These are phyloP conservation scores for Eremothecium sinecaudum DNA, from an alignment of 1,139 yeast genomes.

Conservation along the genomic window DNA sequence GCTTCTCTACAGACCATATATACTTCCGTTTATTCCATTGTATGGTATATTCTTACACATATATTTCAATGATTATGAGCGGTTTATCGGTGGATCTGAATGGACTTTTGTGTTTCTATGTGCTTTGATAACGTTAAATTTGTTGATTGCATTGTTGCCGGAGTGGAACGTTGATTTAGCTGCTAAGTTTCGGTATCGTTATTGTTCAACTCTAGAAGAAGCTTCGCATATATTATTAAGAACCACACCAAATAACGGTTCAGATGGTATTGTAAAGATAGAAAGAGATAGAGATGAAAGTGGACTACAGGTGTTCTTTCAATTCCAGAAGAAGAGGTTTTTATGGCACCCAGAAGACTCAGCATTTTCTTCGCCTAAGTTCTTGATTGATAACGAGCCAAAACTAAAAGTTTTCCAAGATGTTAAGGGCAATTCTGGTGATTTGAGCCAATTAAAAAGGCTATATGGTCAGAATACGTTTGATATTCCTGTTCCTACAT, in stretches of 20 bases:
- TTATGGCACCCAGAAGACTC: conserved; percentile 48
- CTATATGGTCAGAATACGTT: conserved; percentile 77
- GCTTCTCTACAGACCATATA: conserved; percentile 58
- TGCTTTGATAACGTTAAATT: conserved; percentile 60
- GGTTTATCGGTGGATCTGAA: conserved; percentile 63
- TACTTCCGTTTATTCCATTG: conserved; percentile 71
- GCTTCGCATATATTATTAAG: conserved; percentile 67
- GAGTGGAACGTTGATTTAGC: conserved; percentile 79
- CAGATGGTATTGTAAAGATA: conserved; percentile 68
- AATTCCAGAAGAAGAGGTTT: conserved; percentile 89
- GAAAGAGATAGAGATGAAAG: conserved; percentile 49
- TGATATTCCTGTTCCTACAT: conserved; percentile 92
- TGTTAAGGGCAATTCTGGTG: conserved; percentile 54
- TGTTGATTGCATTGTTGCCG: conserved; percentile 82
- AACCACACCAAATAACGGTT: conserved; percentile 81
- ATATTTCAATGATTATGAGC: conserved; percentile 63
- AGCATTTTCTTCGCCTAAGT: conserved; percentile 73
- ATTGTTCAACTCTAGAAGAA: conserved; percentile 43
- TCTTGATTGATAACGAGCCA: conserved; percentile 58
- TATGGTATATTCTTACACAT: conserved; percentile 69
- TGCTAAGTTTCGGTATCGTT: conserved; percentile 58
- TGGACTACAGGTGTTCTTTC: conserved; percentile 62
- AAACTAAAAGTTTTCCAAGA: conserved; percentile 50
- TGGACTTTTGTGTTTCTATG: conserved; percentile 86
- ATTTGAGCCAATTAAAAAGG: conserved; percentile 46